Base-by-base conservation (phyloP, 768 basidiomycete genomes). In the Agaricus sinodeliciosus region DNA sequence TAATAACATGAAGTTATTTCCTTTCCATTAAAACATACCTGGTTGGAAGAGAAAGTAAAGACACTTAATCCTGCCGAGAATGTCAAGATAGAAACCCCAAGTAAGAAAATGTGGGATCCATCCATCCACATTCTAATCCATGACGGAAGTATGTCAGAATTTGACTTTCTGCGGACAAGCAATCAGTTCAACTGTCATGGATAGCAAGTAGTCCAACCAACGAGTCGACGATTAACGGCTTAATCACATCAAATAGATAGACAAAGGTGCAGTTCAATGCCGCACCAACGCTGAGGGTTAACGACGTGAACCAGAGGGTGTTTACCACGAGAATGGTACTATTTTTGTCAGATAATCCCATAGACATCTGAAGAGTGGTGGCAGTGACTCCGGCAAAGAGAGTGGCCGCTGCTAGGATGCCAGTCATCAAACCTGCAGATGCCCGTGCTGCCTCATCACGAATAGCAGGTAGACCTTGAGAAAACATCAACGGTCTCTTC, bases 341-440 rank as follows among this genome's bases (percentile, higher is more conserved):
- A 11, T 35, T 28, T 41, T 49, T 19, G 35, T 37, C 26, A 31
- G 25, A 16, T 13, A 41, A 18, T 9, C 27, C n/a, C 3, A 13
- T 43, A 7, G 60, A 60, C 16, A 55, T 59, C 47, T 62, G 58
- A 8, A 65, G 47, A 4, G 41, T 61, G 6, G 57, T 63, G 18
- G 65, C 65, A 9, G 64, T 65, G n/a, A 67, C 67, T 3, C 61
- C 64, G 0, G 67, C 65, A 49, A 68, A 67, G 45, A 68, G 63
- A 13, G 63, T 65, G 0, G 64, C 57, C 3, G 59, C 54, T 3
- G 63, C 60, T 2, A 59, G 57, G n/a, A 65, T 37, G n/a, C 53
- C 57, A 2, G 43, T 45, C 15, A 36, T 27, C 11, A 28, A 45
- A n/a, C 36, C 19, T 13, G 44, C 39, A 31, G 7, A 31, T 13